phyloP scores from a whole-genome alignment of 352 stramenopile species.

The Blastocystis hominis region DNA sequence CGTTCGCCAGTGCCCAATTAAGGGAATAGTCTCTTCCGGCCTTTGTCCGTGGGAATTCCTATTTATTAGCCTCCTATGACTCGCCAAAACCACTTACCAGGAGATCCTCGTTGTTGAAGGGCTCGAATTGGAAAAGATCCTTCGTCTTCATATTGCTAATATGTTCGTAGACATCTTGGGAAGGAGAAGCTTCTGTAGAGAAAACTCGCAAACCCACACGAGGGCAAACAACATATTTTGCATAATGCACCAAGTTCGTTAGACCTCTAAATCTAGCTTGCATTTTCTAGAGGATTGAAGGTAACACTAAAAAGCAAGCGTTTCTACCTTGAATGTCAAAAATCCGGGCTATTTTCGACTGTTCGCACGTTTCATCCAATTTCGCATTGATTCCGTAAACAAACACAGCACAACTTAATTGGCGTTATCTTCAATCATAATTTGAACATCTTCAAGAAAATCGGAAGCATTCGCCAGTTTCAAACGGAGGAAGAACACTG shows the following conservation, averaged over 20 bases:
- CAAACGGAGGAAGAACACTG: not conserved
- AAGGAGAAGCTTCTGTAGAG: not conserved
- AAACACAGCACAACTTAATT: not conserved
- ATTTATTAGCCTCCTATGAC: not conserved
- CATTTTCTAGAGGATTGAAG: slow-evolving; percentile 13
- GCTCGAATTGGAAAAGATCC: slow-evolving; percentile 43
- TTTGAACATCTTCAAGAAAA: slow-evolving; percentile 16
- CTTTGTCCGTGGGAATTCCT: not conserved
- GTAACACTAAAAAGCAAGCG: slow-evolving; percentile 23
- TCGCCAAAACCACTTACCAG: not conserved
- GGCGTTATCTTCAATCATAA: slow-evolving; percentile 28
- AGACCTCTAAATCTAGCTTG: slow-evolving; percentile 48
- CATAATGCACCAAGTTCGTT: not conserved
- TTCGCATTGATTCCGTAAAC: not conserved
- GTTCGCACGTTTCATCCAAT: not conserved
- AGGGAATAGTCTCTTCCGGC: not conserved
- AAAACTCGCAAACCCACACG: not conserved
- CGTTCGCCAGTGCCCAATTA: not conserved
- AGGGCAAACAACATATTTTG: not conserved
- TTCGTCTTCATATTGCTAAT: slow-evolving; percentile 45
- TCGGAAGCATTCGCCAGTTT: not conserved
- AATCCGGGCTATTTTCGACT: not conserved
- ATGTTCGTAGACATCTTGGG: slow-evolving; percentile 3
- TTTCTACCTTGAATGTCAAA: not conserved
- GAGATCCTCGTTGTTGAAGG: slow-evolving; percentile 34